Percentiles rank a stretch among this genome's conserved stretches.
These are phyloP conservation scores for Clarireedia paspali DNA, from an alignment of 2,329 filamentous ascomycete genomes.

Conservation along the genomic window DNA sequence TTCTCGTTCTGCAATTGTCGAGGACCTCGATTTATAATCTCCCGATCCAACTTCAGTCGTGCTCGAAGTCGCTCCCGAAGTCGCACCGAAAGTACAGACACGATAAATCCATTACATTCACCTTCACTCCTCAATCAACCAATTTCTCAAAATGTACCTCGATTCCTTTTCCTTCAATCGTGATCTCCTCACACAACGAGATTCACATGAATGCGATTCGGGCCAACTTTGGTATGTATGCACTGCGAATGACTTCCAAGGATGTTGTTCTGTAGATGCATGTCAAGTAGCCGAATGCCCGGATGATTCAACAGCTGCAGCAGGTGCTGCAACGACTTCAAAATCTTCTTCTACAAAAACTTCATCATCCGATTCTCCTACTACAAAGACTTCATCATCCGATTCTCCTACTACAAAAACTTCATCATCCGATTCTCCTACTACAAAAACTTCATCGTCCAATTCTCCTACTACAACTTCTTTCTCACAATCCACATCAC, in stretches of 20 bases:
- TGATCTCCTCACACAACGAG: conserved; percentile 1
- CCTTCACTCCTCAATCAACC: background rate
- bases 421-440: background rate
- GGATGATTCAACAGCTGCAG: background rate
- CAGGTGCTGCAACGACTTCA: background rate
- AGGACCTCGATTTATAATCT: no score
- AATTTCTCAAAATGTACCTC: conserved; percentile 4
- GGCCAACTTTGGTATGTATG: conserved; percentile 7
- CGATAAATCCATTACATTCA: background rate
- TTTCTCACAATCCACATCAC: background rate
- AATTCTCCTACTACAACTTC: background rate
- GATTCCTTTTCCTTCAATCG: background rate
- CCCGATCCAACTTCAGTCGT: no score
- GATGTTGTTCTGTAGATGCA: conserved; percentile 9
- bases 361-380: background rate
- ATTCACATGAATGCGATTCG: background rate
- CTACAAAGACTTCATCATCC: background rate
- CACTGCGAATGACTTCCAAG: background rate
- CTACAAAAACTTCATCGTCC: background rate
- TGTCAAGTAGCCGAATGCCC: conserved; percentile 3
- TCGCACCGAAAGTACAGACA: no score
- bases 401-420: background rate
- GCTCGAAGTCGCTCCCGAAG: no score
- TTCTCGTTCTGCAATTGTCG: no score
- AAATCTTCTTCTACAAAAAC: background rate